phyloP scores from a whole-genome alignment of 441 rosid species.

The Eruca vesicaria region DNA sequence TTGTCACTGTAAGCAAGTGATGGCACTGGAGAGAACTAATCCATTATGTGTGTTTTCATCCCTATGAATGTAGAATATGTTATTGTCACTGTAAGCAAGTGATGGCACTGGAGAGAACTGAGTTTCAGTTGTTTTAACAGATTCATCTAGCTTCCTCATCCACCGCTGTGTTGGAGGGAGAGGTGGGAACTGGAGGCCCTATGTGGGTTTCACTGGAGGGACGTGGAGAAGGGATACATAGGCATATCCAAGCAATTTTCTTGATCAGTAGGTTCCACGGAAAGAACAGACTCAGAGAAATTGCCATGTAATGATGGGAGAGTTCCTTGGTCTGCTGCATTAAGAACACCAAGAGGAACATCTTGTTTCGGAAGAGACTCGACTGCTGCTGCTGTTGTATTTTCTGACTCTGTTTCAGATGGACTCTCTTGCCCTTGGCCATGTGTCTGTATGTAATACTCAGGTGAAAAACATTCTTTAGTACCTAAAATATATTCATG shows the following conservation, averaged over 20 bases:
- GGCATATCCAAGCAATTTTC: slow-evolving; percentile 18
- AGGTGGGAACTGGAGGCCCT: slow-evolving; percentile 80
- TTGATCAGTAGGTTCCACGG: background rate
- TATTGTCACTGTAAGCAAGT: background rate
- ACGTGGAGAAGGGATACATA: background rate
- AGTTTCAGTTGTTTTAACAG: background rate
- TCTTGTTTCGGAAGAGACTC: background rate
- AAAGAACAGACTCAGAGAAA: background rate
- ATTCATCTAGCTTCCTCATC: slow-evolving; percentile 43
- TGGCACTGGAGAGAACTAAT: background rate
- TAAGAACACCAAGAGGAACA: background rate
- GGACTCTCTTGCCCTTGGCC: background rate
- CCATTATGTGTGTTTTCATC: slow-evolving; percentile 6
- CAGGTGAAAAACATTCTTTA: background rate
- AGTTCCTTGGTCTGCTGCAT: background rate
- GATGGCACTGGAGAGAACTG: background rate
- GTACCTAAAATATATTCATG: background rate
- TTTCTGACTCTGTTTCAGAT: background rate
- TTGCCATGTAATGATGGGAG: background rate
- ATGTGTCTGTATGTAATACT: background rate
- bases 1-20: background rate
- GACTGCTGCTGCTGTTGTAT: background rate
- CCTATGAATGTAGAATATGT: background rate
- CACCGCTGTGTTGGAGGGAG: slow-evolving; percentile 89
- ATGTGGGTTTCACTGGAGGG: slow-evolving; percentile 39